These are phyloP conservation scores for Arthroderma sp. DNA, from an alignment of 2,329 filamentous ascomycete genomes.

Conservation along the genomic window DNA sequence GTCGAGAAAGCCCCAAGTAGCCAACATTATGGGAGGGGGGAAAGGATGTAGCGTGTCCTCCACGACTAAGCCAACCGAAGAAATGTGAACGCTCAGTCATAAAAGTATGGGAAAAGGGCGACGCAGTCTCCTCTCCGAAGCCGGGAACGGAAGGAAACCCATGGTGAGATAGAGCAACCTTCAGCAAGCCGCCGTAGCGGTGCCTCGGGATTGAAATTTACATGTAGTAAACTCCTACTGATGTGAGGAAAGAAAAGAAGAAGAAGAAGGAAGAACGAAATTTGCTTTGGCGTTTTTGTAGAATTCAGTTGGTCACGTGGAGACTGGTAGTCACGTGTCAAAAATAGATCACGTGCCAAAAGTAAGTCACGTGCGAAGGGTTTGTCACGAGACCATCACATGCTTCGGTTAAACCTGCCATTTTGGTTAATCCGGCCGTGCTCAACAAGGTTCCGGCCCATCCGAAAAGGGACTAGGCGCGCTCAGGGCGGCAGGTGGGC, in stretches of 20 bases:
- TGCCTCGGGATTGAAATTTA: conserved; percentile 39
- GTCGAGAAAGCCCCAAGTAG: conserved; percentile 1
- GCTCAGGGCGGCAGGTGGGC: conserved; percentile 20
- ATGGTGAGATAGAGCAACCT: conserved; percentile 35
- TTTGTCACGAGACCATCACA: background rate
- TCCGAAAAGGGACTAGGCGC: conserved; percentile 3
- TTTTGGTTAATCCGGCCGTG: background rate
- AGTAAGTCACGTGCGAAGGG: background rate
- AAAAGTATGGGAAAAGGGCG: conserved; percentile 36
- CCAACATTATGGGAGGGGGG: conserved; percentile 15
- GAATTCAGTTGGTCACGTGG: background rate
- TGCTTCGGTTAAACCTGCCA: background rate
- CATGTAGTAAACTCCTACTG: conserved; percentile 42
- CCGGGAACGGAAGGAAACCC: conserved; percentile 42
- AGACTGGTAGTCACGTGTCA: conserved; percentile 11
- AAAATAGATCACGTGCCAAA: background rate
- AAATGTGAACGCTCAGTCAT: conserved; percentile 34
- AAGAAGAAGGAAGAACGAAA: conserved; percentile 14
- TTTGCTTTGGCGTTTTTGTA: conserved; percentile 23
- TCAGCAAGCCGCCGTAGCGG: conserved; percentile 38
- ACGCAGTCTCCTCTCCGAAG: conserved; percentile 33
- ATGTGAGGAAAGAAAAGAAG: conserved; percentile 35
- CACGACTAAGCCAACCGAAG: conserved; percentile 37
- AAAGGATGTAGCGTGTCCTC: conserved; percentile 35
- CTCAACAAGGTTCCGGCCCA: background rate